A percentile compares a stretch with the other conserved stretches of the same genome.
phyloP scores from a whole-genome alignment of 75 land plant genomes.

The Pinus albicaulis region DNA sequence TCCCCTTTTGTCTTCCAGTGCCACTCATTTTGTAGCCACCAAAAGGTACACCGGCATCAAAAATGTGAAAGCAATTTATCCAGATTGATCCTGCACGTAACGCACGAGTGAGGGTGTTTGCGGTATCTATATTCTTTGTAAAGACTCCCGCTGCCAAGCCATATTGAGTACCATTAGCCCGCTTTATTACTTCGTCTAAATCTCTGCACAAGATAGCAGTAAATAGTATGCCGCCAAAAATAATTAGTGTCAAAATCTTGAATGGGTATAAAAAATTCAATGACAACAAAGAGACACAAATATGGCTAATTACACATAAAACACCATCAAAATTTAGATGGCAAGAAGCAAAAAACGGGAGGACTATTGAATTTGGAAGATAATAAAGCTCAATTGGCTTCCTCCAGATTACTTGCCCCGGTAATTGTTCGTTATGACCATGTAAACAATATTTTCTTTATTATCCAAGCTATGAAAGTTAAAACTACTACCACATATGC shows the following conservation, averaged over 20 bases:
- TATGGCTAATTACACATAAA: background rate
- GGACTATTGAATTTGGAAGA: too few relatives aligned
- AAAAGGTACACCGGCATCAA: slow-evolving; percentile 92
- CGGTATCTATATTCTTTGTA: slow-evolving; percentile 70
- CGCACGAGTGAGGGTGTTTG: slow-evolving; percentile 74
- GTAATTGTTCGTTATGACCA: too few relatives aligned
- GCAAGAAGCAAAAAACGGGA: background rate
- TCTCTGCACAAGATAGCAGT: slow-evolving; percentile 17
- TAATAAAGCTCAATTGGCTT: too few relatives aligned
- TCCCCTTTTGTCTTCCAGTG: slow-evolving; percentile 87
- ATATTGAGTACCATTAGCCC: slow-evolving; percentile 70
- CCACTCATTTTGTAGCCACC: slow-evolving; percentile 99
- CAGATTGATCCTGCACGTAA: slow-evolving; percentile 81
- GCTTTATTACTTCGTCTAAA: slow-evolving; percentile 53
- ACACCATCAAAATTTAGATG: background rate
- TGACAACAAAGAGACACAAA: too few relatives aligned
- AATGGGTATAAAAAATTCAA: too few relatives aligned
- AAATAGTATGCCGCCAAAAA: too few relatives aligned
- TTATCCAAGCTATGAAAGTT: background rate
- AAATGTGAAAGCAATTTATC: slow-evolving; percentile 85
- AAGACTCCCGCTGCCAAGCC: slow-evolving; percentile 97
- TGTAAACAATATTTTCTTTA: background rate
- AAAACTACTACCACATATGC: background rate
- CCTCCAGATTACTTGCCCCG: too few relatives aligned
- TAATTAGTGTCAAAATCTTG: too few relatives aligned